Base-by-base conservation (phyloP, 2,329 filamentous ascomycete genomes). In the Microascus cirrosus region DNA sequence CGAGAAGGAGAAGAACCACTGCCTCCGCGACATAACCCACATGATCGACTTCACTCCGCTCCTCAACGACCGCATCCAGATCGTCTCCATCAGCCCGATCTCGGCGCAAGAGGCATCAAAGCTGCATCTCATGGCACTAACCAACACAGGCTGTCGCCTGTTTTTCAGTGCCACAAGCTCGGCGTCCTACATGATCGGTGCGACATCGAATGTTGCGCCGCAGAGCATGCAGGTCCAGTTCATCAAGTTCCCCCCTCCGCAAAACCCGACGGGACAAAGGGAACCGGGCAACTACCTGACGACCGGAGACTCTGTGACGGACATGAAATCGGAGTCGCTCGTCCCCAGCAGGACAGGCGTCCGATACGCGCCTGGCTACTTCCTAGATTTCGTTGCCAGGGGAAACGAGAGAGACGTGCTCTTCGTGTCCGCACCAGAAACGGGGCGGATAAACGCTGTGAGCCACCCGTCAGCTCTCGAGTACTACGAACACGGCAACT, bases 161-260 rank as follows among this genome's bases (percentile, higher is more conserved):
- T 97, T 94, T 69, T 79, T 99, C 57, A 97, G 91, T 67, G 90
- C 93, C 5, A 96, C 91, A 0, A 87, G 87, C 62, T 87, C 90
- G 20, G 82, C 84, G 1, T 87, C 78, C 0, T 85, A 86, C 73
- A 81, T 78, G 69, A 77, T 83, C 34, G 80, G 79, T 15, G 80
- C 81, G 24, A 77, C 81, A 22, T 79, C 82, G 8, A 85, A 79
- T 59, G 70, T 78, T 59, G 85, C 89, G 0, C 92, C 94, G 0
- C 92, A 89, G 64, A 96, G 90, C 71, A 96, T 99, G 90, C 92
- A 96, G 70, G 85, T 96, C n/a, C 88, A 95, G 64, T 94, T 95
- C 67, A 90, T 99, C 71, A 95, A 94, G 68, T 95, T 96, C 60
- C 94, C 95, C 1, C 94, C 94, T 0, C 70, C 75, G 45, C 51